Conservation (phyloP, 2,329 filamentous ascomycete genomes). For the Ophiostoma populinum region DNA sequence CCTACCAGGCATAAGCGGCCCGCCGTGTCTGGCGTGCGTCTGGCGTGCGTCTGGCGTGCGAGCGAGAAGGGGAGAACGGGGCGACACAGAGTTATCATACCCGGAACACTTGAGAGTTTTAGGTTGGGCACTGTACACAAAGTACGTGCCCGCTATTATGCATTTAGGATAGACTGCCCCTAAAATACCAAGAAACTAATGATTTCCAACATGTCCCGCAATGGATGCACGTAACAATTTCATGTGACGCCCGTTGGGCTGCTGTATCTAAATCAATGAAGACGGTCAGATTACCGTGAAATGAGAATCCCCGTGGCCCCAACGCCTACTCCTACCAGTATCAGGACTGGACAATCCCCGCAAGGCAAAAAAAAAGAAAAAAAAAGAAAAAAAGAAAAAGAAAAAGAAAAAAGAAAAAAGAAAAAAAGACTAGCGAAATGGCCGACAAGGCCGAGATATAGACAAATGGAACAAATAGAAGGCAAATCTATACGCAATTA, state of each 20-base stretch:
- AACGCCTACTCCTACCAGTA: neutral
- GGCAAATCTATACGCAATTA: too few species aligned
- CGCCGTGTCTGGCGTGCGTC: too few species aligned
- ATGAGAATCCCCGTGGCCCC: too few species aligned
- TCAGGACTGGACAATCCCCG: neutral
- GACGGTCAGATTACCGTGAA: neutral
- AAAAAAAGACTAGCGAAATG: too few species aligned
- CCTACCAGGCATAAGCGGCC: conserved; percentile 69
- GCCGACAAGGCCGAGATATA: neutral
- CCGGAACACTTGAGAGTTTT: neutral
- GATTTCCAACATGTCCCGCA: too few species aligned
- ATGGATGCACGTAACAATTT: neutral
- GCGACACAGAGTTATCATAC: neutral
- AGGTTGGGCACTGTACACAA: neutral
- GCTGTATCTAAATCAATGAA: too few species aligned
- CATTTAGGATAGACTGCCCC: conserved; percentile 5
- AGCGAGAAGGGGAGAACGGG: neutral
- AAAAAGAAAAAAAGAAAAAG: neutral
- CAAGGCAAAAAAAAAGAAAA: neutral
- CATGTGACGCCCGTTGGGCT: too few species aligned
- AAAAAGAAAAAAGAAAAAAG: neutral
- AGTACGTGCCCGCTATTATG: conserved; percentile 1
- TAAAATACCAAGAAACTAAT: conserved; percentile 1
- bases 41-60: too few species aligned
- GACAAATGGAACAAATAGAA: too few species aligned